A percentile compares a stretch with the other conserved stretches of the same genome.
Evolutionary conservation across 257 asterid genomes (phyloP).

Genomic region (Paraleonurus japonicus): DNA sequence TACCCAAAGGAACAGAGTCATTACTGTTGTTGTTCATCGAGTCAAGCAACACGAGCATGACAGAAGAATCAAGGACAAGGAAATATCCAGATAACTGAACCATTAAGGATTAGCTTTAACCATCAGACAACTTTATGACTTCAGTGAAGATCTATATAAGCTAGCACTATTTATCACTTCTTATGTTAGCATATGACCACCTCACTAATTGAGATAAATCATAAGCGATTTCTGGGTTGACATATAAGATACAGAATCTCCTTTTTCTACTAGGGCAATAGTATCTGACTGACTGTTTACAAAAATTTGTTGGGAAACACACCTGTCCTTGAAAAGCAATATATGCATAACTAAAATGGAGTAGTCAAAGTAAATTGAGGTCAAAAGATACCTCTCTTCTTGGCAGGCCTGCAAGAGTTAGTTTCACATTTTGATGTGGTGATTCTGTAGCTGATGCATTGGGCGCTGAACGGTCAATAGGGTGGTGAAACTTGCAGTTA

Average conservation of each 20-base stretch:
- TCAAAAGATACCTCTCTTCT: conserved; percentile 80
- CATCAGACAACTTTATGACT: conserved; percentile 15
- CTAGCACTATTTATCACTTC: background rate
- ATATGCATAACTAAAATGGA: background rate
- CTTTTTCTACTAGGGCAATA: background rate
- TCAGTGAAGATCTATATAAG: background rate
- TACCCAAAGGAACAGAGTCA: background rate
- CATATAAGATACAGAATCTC: background rate
- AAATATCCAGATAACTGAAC: background rate
- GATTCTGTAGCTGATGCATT: conserved; percentile 37
- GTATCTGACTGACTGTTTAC: background rate
- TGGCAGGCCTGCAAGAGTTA: conserved; percentile 90
- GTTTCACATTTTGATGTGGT: conserved; percentile 59
- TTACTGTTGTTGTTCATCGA: background rate
- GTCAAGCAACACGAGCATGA: background rate
- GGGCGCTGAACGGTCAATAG: conserved; percentile 65
- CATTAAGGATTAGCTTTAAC: background rate
- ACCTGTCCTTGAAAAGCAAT: background rate
- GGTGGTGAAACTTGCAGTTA: conserved; percentile 90
- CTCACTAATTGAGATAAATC: background rate
- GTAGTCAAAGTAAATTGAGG: conserved; percentile 11
- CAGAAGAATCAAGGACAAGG: conserved; percentile 1
- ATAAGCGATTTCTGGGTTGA: conserved; percentile 3
- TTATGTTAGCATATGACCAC: background rate
- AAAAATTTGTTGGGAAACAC: background rate